Base-by-base conservation (phyloP, 176 grass and related monocot species). In the Cenchrus purpureus region DNA sequence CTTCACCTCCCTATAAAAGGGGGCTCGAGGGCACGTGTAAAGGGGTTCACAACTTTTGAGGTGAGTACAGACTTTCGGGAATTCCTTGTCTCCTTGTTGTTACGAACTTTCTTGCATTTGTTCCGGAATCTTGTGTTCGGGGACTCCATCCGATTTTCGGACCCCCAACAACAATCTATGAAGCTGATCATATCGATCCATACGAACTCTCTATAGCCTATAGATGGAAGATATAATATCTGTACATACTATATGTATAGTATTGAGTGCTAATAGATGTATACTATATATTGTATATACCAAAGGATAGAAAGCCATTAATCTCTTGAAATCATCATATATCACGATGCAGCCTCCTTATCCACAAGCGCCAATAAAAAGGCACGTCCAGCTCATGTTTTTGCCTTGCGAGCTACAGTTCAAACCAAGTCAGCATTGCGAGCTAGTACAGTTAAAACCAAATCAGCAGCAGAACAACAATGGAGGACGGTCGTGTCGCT, bases 151-250 rank as follows among this genome's bases (percentile, higher is more conserved):
- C 22, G 22, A 25, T 25, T 25, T 25, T 25, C 22, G 22, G 22
- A 25, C 22, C 22, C 22, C 22, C 22, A 25, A 25, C 22, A 25
- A 25, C 22, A 46, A 13, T 71, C 22, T 22, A 71, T 48, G 68
- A 48, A 45, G 42, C 17, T 44, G 44, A 49, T 71, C 7, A 71
- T 14, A 32, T 32, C 31, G 31, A 45, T 45, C n/a, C 45, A 0
- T 32, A 32, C 22, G 4, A 9, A 25, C 11, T 73, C 70, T 73
- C 50, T 51, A 50, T 1, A 51, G 31, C 31, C 31, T 32, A 32
- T 32, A 32, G 31, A 73, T n/a, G 70, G 19, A 51, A 60, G 28
- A 72, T 50, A 50, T 50, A 72, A 50, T 72, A 72, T 72, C 45
- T 50, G 11, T 72, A 22, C 8, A n/a, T 71, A 13, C 31, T 32